Evolutionary conservation across 2,329 filamentous ascomycete genomes (phyloP).

Genomic region (Thielaviopsis euricoi): DNA sequence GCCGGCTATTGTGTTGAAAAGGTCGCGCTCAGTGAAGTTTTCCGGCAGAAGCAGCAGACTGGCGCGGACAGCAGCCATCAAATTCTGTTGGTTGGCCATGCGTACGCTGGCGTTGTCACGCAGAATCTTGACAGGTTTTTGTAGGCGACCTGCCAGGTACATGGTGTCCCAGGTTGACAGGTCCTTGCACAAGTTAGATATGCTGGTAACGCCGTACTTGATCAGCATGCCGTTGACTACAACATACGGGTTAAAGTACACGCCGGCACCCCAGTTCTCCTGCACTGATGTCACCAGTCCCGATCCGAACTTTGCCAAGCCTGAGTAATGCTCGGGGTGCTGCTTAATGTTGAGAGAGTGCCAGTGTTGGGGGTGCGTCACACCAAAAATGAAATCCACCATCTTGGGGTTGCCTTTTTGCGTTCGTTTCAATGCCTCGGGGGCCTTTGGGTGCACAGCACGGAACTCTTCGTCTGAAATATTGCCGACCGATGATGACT

Average conservation of each 20-base stretch:
- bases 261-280: slow-evolving; percentile 75
- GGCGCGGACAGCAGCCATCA: slow-evolving; percentile 79
- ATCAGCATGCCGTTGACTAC: slow-evolving; percentile 90
- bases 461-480: slow-evolving; percentile 39
- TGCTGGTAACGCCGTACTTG: slow-evolving; percentile 94
- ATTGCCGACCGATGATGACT: slow-evolving; percentile 37
- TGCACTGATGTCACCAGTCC: slow-evolving; percentile 73
- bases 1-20: slow-evolving; percentile 82
- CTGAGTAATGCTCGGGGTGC: slow-evolving; percentile 85
- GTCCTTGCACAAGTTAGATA: slow-evolving; percentile 76
- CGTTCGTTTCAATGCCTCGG: slow-evolving; percentile 63
- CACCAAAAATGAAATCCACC: slow-evolving; percentile 97
- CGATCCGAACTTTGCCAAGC: slow-evolving; percentile 66
- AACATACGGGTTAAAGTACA: slow-evolving; percentile 95
- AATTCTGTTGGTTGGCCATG: slow-evolving; percentile 87
- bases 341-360: slow-evolving; percentile 82
- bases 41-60: slow-evolving; percentile 74
- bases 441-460: slow-evolving; percentile 66
- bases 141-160: slow-evolving; percentile 87
- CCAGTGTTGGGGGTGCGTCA: slow-evolving; percentile 90
- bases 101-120: slow-evolving; percentile 85
- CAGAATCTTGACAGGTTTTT: slow-evolving; percentile 96
- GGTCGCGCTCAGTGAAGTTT: slow-evolving; percentile 67
- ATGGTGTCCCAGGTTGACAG: slow-evolving; percentile 84
- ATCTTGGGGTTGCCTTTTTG: slow-evolving; percentile 85